Base-by-base conservation (phyloP, 306 rosid species). In the Dryas drummondii region DNA sequence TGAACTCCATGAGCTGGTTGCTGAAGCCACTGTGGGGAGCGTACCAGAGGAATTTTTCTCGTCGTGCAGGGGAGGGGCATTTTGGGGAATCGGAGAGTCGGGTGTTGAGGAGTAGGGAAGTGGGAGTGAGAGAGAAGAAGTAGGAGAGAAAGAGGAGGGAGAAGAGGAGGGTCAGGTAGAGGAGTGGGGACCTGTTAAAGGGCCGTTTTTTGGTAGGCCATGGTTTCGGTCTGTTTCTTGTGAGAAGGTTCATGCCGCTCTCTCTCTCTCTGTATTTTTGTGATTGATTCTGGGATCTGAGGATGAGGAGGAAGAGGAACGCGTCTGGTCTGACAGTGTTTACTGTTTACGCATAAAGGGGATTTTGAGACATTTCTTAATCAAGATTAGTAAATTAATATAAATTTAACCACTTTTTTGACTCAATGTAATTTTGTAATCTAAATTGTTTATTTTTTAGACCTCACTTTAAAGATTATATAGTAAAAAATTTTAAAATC, bases 21-120 rank as follows among this genome's bases (percentile, higher is more conserved):
- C 86, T 86, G 92, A 94, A 91, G 59, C 98, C 98, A 8, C 97
- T 90, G 82, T 88, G 96, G 49, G 98, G 97, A 0, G 97, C 97
- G 69, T 89, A 91, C 85, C 84, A 88, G 69, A 91, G 71, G 85
- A 91, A 94, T 62, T 66, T 91, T 66, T 82, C 87, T 13, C 87
- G 84, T 40, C 65, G 58, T 9, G 66, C 37, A 1, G 76, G 49
- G 53, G 87, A 75, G 57, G 86, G 71, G 76, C 98, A 90, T 44
- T 57, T 82, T 45, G 62, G 73, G 49, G 80, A 66, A 16, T 54
- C 59, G 15, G 83, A 32, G 40, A 9, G 22, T 7, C 26, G 46
- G 53, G 73, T 62, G 45, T 66, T 46, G 75, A 59, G 49, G 17
- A 55, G 19, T 64, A 75, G 67, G 47, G 84, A 77, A 17, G 8